Evolutionary conservation across 2,329 filamentous ascomycete genomes (phyloP), one percentile per base, ranked within the genome.

Genomic region (Trichoderma hamatum): DNA sequence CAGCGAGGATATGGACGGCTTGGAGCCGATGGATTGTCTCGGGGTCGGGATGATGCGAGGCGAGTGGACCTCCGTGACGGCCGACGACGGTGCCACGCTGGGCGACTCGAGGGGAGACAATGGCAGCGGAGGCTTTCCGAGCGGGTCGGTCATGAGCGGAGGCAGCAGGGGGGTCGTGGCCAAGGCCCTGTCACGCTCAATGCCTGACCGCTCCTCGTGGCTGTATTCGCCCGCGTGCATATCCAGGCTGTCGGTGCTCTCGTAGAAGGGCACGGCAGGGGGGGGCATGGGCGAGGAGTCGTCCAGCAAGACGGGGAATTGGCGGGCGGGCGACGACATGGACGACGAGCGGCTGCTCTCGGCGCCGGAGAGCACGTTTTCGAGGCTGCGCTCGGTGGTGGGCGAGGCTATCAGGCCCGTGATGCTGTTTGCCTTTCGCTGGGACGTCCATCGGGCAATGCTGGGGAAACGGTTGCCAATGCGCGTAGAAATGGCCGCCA

Each of bases 121-220:
- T 69, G 92, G 86, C 36, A 90, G 83, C 1, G 86, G 85, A 0
- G 88, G 85, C 52, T 87, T 80, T 55, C 83, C 80, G 39, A 85
- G 81, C 26, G 84, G 80, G 67, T 87, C 86, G 32, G 87, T 89
- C 82, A 96, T 87, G 43, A 96, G 84, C 0, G 94, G 94, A 9
- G 94, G 94, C 2, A 97, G 84, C 9, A 97, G 85, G 49, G 94
- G 95, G 3, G 94, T 97, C 4, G 91, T 91, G 0, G 92, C 91
- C 73, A 92, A 76, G 54, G 82, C 80, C 60, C 86, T 85, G 81
- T 81, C 89, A 78, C 81, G 89, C 81, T 81, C 88, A 79, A 80
- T 86, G 79, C 73, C 88, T 76, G 73, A 82, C 73, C 78, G 82
- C 68, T 79, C 82, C 69, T 75, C 82, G 71, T 71, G 72, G 58